Base-by-base conservation (phyloP, 768 basidiomycete species). In the Boletellus sp. region DNA sequence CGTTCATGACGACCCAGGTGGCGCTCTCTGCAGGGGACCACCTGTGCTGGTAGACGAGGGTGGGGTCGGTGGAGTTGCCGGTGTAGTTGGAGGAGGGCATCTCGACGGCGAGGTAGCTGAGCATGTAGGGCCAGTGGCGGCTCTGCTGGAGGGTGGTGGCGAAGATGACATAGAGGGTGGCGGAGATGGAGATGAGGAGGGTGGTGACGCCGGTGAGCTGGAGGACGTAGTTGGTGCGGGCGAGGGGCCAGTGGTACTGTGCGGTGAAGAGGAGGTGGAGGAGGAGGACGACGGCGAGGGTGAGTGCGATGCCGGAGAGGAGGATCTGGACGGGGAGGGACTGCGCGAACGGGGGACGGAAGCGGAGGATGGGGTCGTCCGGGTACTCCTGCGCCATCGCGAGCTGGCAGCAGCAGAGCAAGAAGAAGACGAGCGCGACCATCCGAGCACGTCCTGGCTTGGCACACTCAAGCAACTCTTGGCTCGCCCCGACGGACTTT, bases 231-330 rank as follows among this genome's bases (percentile, higher is more conserved):
- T 99, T 99, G 61, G 90, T 79, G 6, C 85, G 87, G 0, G 94
- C 92, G 35, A 99, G 84, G 1, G 93, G 91, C 79, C 88, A 90
- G 68, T 99, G 96, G 56, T 95, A 97, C 64, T 95, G 92, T 0
- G 87, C 88, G 5, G 96, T 97, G 72, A 99, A 96, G 51, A 93
- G 67, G 56, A 99, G 84, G 58, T 98, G 94, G 49, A 96, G 83
- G 59, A 96, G 76, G 37, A 99, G 84, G 17, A 95, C 86, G 39
- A 78, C 74, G 39, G 89, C 80, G 52, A 98, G 81, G 10, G 95
- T 90, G 54, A 95, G 72, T 6, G 91, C 81, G 54, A 96, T 79
- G 40, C 92, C 92, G 1, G 83, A 85, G 45, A 95, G 72, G 51
- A 96, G 78, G 44, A 97, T 81, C 62, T 99, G 96, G 0, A 95